phyloP scores from a whole-genome alignment of 768 basidiomycete species.

The Termitomyces sp. region DNA sequence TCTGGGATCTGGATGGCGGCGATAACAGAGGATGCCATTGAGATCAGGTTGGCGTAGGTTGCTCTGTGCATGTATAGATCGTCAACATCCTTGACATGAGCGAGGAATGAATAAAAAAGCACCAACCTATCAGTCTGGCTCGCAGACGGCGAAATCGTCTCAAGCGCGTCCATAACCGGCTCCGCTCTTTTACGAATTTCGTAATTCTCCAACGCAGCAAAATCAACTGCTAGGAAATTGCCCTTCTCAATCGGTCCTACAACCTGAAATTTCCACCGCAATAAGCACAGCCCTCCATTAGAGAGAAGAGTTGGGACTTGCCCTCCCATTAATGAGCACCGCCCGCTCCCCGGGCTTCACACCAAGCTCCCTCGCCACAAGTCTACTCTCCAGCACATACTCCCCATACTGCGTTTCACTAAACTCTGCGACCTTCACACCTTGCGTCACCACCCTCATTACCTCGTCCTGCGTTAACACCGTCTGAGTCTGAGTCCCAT shows the following conservation, averaged over 20 bases:
- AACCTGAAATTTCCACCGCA: conserved; percentile 41
- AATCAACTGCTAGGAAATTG: conserved; percentile 69
- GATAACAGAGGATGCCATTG: conserved; percentile 68
- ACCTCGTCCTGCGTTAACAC: conserved; percentile 29
- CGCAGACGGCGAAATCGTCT: conserved; percentile 41
- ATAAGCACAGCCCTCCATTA: not conserved
- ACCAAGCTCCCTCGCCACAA: conserved; percentile 53
- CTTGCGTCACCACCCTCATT: conserved; percentile 30
- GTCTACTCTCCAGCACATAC: conserved; percentile 42
- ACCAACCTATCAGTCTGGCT: conserved; percentile 40
- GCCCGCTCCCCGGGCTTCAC: conserved; percentile 58
- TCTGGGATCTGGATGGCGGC: conserved; percentile 70
- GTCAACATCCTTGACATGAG: not conserved
- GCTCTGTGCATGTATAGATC: conserved; percentile 42
- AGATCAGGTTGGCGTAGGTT: conserved; percentile 54
- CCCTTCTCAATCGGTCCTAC: conserved; percentile 65
- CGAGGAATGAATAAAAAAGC: not conserved
- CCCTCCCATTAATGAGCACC: conserved; percentile 8
- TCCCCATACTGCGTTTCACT: conserved; percentile 29
- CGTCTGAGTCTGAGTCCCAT: conserved; percentile 24
- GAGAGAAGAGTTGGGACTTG: not conserved
- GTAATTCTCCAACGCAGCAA: conserved; percentile 64
- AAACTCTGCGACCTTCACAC: conserved; percentile 29
- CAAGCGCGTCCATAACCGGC: conserved; percentile 65
- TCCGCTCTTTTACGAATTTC: conserved; percentile 70